phyloP scores from a whole-genome alignment of 345 rosid species.

The Citrus maxima region DNA sequence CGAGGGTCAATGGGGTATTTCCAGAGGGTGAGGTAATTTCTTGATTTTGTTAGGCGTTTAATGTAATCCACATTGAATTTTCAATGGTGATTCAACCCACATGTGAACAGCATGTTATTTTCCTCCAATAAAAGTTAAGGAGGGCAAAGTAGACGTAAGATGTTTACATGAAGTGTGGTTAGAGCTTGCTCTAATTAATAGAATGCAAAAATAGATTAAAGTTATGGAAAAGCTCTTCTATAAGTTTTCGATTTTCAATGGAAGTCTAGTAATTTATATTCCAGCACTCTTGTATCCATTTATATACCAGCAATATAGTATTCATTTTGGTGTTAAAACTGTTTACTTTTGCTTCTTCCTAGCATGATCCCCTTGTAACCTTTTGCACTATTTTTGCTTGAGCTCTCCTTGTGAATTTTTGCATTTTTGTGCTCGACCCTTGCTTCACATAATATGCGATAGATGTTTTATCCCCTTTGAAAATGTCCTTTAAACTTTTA shows the following conservation, averaged over 20 bases:
- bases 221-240: not conserved
- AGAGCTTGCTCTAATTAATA: not conserved
- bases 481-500: not conserved
- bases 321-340: not conserved
- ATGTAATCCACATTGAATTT: not conserved
- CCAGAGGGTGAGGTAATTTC: constrained; percentile 77
- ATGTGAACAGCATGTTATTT: not conserved
- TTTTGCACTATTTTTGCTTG: not conserved
- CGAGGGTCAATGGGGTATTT: constrained; percentile 72
- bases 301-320: not conserved
- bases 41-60: not conserved
- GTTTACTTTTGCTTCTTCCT: not conserved
- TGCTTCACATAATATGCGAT: not conserved
- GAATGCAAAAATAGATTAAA: not conserved
- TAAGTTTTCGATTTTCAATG: constrained; percentile 1
- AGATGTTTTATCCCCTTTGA: not conserved
- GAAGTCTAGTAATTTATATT: not conserved
- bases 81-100: not conserved
- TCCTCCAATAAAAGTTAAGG: not conserved
- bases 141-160: not conserved
- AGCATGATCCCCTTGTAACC: not conserved
- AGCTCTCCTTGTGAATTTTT: not conserved
- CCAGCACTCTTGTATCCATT: not conserved
- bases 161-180: not conserved
- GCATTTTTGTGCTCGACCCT: not conserved